A percentile compares a stretch with the other conserved stretches of the same genome.
phyloP scores from a whole-genome alignment of 441 rosid genomes.

The Populus tomentosa region DNA sequence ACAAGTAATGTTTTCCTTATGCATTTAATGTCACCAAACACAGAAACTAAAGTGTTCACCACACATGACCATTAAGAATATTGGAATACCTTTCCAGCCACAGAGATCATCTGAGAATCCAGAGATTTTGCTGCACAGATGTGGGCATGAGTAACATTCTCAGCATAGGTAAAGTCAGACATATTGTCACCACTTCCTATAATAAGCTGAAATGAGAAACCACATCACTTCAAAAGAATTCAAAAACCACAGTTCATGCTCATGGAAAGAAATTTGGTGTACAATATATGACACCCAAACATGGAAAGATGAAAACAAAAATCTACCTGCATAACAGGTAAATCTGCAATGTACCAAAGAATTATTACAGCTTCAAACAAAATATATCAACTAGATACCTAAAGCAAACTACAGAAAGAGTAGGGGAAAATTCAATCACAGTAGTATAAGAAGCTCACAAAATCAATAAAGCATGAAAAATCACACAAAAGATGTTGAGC shows the following conservation, averaged over 20 bases:
- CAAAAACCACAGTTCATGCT: slow-evolving; percentile 9
- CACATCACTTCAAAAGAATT: slow-evolving; percentile 28
- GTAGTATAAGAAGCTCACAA: neutral
- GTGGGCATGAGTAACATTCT: slow-evolving; percentile 84
- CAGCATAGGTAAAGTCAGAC: slow-evolving; percentile 84
- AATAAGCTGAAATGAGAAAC: slow-evolving; percentile 72
- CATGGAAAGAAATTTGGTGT: neutral
- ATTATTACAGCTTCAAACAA: neutral
- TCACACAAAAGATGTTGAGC: neutral
- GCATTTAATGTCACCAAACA: neutral
- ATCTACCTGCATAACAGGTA: neutral
- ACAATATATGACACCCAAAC: neutral
- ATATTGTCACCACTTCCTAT: slow-evolving; percentile 73
- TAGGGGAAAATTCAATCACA: neutral
- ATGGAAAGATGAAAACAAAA: neutral
- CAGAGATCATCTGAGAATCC: slow-evolving; percentile 57
- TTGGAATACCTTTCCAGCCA: slow-evolving; percentile 81
- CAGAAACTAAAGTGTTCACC: neutral
- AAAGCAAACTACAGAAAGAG: neutral
- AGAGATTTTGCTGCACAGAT: slow-evolving; percentile 74
- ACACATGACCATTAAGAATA: slow-evolving; percentile 1
- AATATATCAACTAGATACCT: neutral
- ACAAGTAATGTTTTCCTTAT: slow-evolving; percentile 6
- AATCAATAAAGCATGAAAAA: neutral
- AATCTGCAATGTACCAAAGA: neutral